phyloP scores from a whole-genome alignment of 2,329 filamentous ascomycete species.

The Talaromyces sp. region DNA sequence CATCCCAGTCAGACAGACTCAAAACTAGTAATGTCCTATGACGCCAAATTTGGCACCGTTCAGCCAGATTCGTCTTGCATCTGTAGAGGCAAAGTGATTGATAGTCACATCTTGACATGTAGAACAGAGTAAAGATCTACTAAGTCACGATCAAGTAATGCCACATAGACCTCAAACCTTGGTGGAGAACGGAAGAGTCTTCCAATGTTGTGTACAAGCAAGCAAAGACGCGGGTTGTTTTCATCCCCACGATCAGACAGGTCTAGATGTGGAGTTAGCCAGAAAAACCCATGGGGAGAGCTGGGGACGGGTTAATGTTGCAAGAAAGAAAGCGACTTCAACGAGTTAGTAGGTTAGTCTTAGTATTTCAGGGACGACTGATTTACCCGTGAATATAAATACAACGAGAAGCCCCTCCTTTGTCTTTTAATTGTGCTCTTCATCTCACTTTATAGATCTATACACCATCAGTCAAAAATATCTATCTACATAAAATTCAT shows the following conservation, averaged over 20 bases:
- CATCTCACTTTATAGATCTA: neutral
- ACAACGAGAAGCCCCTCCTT: neutral
- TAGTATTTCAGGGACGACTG: neutral
- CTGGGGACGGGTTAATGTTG: neutral
- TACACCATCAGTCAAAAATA: neutral
- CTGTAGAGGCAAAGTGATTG: neutral
- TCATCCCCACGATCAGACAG: conserved; percentile 1
- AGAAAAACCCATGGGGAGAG: neutral
- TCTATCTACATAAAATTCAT: neutral
- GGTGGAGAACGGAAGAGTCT: neutral
- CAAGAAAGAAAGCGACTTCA: neutral
- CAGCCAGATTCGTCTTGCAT: neutral
- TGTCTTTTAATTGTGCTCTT: neutral
- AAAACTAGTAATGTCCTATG: conserved; percentile 12
- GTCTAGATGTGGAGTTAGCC: conserved; percentile 1
- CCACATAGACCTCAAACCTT: neutral
- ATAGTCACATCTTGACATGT: neutral
- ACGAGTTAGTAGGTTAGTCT: neutral
- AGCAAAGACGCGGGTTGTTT: neutral
- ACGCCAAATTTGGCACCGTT: conserved; percentile 8
- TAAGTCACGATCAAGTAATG: neutral
- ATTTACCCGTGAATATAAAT: conserved; percentile 6
- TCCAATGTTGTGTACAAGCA: neutral
- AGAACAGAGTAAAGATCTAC: neutral
- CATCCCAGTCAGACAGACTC: neutral